A percentile compares a stretch with the other conserved stretches of the same genome.
phyloP scores from a whole-genome alignment of 148 eudicot species.

The Fagopyrum homotropicum region DNA sequence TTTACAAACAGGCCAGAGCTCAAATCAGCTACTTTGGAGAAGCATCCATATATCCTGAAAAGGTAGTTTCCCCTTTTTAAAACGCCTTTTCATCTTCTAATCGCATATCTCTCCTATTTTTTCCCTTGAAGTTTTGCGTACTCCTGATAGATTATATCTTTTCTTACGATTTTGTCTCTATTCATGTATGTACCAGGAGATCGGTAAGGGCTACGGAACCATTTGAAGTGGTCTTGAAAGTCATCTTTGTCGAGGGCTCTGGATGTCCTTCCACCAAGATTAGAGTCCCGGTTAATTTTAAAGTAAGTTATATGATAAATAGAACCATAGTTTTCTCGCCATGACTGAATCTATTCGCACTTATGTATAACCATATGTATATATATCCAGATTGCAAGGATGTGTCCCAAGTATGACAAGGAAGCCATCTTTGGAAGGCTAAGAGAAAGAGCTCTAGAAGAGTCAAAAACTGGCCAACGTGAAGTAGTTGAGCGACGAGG shows the following conservation, averaged over 20 bases:
- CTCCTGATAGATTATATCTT: background rate
- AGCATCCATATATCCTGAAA: constrained; percentile 57
- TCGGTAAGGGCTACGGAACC: constrained; percentile 39
- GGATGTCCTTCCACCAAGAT: constrained; percentile 47
- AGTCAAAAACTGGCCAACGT: constrained; percentile 49
- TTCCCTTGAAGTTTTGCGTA: background rate
- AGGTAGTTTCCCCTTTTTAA: constrained; percentile 27
- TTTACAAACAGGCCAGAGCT: constrained; percentile 46
- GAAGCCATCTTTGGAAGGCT: constrained; percentile 45
- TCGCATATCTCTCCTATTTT: background rate
- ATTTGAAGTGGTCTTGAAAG: constrained; percentile 56
- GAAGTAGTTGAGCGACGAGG: constrained; percentile 54
- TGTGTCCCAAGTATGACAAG: constrained; percentile 38
- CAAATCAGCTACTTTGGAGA: constrained; percentile 44
- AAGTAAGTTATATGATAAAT: constrained; percentile 28
- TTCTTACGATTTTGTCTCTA: background rate
- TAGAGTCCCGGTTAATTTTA: constrained; percentile 62
- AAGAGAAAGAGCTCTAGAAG: constrained; percentile 37
- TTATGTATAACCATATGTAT: background rate
- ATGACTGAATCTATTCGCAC: background rate
- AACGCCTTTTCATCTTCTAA: background rate
- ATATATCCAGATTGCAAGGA: constrained; percentile 33
- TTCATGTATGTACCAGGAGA: constrained; percentile 49
- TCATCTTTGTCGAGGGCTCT: constrained; percentile 82
- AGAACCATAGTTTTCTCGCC: background rate